A percentile compares a stretch with the other conserved stretches of the same genome.
These are phyloP conservation scores for Cucumis hystrix DNA, from an alignment of 306 rosid species.

Conservation along the genomic window DNA sequence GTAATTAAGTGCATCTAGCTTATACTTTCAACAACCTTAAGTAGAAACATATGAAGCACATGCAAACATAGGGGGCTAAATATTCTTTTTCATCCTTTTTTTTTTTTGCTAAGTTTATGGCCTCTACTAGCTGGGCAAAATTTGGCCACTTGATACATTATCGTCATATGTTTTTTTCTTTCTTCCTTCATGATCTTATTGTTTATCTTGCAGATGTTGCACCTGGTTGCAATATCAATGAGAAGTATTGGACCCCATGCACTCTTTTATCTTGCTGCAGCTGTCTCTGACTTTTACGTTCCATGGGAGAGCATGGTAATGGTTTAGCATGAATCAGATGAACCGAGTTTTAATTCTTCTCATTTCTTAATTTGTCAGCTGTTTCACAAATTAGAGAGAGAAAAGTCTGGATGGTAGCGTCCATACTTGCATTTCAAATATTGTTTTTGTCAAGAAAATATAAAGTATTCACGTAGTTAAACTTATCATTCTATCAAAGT, in stretches of 20 bases:
- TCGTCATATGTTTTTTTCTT: not conserved
- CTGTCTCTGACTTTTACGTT: slow-evolving; percentile 83
- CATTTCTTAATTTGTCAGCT: not conserved
- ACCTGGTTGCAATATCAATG: slow-evolving; percentile 37
- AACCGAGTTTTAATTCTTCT: not conserved
- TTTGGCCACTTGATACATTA: not conserved
- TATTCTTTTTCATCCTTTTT: not conserved
- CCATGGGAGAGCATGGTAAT: slow-evolving; percentile 96
- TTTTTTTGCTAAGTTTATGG: not conserved
- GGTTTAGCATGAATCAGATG: not conserved
- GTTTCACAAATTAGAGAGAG: not conserved
- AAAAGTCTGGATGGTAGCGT: not conserved
- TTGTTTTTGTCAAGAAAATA: not conserved
- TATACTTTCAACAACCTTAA: not conserved
- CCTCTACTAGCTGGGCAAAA: not conserved
- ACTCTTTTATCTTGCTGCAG: slow-evolving; percentile 92
- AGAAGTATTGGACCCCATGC: slow-evolving; percentile 39
- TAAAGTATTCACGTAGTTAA: not conserved
- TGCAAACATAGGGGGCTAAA: not conserved
- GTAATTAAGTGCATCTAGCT: not conserved
- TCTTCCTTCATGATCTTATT: not conserved
- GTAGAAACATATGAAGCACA: not conserved
- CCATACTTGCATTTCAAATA: not conserved
- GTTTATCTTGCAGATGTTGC: slow-evolving; percentile 45
- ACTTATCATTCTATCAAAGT: too few species aligned